A percentile compares a stretch with the other conserved stretches of the same genome.
phyloP scores from a whole-genome alignment of 768 basidiomycete genomes.

The Leccinum ochraceum region DNA sequence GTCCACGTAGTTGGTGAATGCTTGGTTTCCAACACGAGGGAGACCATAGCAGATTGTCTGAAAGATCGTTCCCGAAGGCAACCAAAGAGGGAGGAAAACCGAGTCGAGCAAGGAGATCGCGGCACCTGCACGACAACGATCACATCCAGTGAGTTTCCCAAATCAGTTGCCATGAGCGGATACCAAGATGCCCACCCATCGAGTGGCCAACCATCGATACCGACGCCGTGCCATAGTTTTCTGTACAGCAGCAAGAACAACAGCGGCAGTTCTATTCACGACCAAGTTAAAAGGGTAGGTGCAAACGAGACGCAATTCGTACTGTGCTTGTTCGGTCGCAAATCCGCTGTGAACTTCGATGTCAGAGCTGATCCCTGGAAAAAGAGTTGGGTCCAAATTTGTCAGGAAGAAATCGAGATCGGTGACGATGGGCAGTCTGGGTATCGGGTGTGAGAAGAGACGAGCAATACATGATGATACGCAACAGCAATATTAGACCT shows the following conservation, averaged over 20 bases:
- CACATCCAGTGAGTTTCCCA: background rate
- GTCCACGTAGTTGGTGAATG: slow-evolving; percentile 21
- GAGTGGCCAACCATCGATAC: slow-evolving; percentile 51
- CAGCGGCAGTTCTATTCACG: slow-evolving; percentile 38
- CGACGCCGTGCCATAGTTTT: slow-evolving; percentile 36
- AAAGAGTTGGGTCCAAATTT: slow-evolving; percentile 40
- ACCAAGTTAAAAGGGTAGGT: background rate
- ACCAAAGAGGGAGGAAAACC: background rate
- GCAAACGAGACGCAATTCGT: slow-evolving; percentile 10
- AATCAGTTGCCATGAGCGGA: background rate
- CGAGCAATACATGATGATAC: background rate
- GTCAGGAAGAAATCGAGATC: slow-evolving; percentile 42
- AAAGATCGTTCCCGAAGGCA: background rate
- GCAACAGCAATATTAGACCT: too few relatives aligned
- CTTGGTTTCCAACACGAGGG: background rate
- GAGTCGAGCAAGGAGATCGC: slow-evolving; percentile 32
- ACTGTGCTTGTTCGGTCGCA: slow-evolving; percentile 44
- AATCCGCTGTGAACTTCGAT: slow-evolving; percentile 53
- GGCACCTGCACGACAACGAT: slow-evolving; percentile 27
- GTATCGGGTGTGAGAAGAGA: background rate
- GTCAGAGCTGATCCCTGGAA: slow-evolving; percentile 47
- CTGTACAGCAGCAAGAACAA: slow-evolving; percentile 48
- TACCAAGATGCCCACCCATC: slow-evolving; percentile 27
- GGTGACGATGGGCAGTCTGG: slow-evolving; percentile 39
- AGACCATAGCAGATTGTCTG: slow-evolving; percentile 25